phyloP scores from a whole-genome alignment of 352 stramenopile species.

The Pythium dissotocum region DNA sequence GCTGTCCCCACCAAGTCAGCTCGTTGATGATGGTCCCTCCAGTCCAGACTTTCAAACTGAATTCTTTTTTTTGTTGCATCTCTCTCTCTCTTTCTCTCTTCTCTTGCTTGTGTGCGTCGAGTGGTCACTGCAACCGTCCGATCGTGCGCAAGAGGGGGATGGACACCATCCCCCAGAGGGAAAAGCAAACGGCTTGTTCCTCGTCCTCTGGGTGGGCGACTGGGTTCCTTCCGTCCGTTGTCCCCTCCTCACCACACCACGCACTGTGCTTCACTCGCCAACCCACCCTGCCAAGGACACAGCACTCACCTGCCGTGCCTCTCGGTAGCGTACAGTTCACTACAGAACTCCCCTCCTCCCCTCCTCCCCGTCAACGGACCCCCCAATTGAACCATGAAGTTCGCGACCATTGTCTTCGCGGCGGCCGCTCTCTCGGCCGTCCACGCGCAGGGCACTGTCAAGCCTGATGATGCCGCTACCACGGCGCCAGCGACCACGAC shows the following conservation, averaged over 20 bases:
- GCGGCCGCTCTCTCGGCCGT: conserved; percentile 3
- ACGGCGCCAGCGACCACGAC: not conserved
- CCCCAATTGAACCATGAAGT: not conserved
- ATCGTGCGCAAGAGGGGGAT: not conserved
- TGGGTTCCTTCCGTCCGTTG: too few species aligned
- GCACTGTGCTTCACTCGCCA: not conserved
- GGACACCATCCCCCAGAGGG: not conserved
- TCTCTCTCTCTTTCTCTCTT: not conserved
- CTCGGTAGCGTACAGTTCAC: not conserved
- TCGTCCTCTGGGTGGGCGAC: not conserved
- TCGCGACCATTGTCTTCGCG: conserved; percentile 10
- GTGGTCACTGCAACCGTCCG: not conserved
- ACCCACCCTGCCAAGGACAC: not conserved
- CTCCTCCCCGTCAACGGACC: not conserved
- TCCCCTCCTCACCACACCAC: not conserved
- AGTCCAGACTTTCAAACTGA: too few species aligned
- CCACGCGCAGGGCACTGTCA: not conserved
- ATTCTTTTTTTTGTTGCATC: not conserved
- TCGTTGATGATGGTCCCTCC: too few species aligned
- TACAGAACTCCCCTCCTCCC: not conserved
- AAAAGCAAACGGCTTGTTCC: not conserved
- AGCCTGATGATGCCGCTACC: not conserved
- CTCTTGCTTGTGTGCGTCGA: not conserved
- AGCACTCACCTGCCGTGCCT: not conserved
- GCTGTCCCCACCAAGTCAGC: too few species aligned